A percentile compares a stretch with the other conserved stretches of the same genome.
These are phyloP conservation scores for Phialophora macrospora DNA, from an alignment of 2,329 filamentous ascomycete species.

Conservation along the genomic window DNA sequence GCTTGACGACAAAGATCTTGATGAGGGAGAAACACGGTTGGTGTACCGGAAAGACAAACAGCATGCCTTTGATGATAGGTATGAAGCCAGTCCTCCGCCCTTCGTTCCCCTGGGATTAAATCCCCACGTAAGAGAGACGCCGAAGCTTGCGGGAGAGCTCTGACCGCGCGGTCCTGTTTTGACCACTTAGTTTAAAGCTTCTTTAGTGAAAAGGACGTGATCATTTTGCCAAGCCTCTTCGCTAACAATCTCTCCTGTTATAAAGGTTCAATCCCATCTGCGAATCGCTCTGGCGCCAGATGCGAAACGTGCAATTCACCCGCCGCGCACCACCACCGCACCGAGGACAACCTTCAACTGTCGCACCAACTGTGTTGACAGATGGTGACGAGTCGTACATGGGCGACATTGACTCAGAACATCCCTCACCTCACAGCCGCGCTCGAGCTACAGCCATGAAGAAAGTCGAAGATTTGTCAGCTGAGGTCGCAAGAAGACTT, in stretches of 20 bases:
- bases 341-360: not conserved
- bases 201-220: not conserved
- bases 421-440: constrained; percentile 1
- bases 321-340: not conserved
- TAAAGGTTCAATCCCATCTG: constrained; percentile 32
- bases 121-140: not conserved
- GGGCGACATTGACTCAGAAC: constrained; percentile 8
- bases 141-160: not conserved
- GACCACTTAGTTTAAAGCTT: not conserved
- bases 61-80: constrained; percentile 18
- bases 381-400: constrained; percentile 16
- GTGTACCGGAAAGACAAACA: constrained; percentile 22
- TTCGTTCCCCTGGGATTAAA: not conserved
- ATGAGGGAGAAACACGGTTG: constrained; percentile 27
- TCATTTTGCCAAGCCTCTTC: not conserved
- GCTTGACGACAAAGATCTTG: constrained; percentile 24
- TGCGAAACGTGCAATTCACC: constrained; percentile 34
- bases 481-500: constrained; percentile 3
- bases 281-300: constrained; percentile 29
- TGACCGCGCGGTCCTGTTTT: not conserved
- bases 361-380: not conserved
- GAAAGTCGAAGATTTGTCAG: constrained; percentile 9
- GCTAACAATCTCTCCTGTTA: not conserved
- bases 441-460: constrained; percentile 5
- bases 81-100: constrained; percentile 2